phyloP scores from a whole-genome alignment of 805 yeast genomes.

The Kuraishia hungarica region DNA sequence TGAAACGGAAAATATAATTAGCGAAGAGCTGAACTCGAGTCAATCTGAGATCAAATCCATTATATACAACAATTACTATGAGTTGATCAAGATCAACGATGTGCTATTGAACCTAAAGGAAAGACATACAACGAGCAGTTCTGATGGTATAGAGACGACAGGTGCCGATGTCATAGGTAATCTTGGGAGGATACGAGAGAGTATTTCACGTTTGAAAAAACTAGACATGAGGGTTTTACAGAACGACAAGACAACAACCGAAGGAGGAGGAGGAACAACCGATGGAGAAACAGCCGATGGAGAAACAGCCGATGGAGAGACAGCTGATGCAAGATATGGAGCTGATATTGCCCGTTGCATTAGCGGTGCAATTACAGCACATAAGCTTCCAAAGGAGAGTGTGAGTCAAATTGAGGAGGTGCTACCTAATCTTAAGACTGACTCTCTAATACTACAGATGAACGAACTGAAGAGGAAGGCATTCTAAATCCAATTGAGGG shows the following conservation, averaged over 20 bases:
- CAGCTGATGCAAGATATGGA: background rate
- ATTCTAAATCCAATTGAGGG: background rate
- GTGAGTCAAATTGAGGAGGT: conserved; percentile 11
- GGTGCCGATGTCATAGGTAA: conserved; percentile 13
- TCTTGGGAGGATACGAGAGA: conserved; percentile 15
- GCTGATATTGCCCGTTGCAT: conserved; percentile 11
- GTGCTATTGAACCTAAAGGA: conserved; percentile 32
- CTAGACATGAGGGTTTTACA: conserved; percentile 6
- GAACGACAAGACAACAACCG: background rate
- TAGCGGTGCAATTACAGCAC: conserved; percentile 10
- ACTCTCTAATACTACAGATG: conserved; percentile 15
- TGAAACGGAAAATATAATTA: conserved; percentile 29
- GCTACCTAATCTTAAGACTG: conserved; percentile 12
- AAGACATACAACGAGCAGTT: conserved; percentile 7
- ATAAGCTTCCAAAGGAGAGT: conserved; percentile 7
- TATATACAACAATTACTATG: conserved; percentile 69
- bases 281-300: background rate
- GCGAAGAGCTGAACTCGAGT: conserved; percentile 38
- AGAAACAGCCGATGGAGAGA: background rate
- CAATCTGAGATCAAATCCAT: conserved; percentile 61
- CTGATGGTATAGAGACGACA: conserved; percentile 8
- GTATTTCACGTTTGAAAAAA: conserved; percentile 10
- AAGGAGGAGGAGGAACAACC: background rate
- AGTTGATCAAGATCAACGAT: conserved; percentile 57
- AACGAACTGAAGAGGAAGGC: conserved; percentile 15